Evolutionary conservation across 352 stramenopile species (phyloP).

Genomic region (Pythium rhizo-oryzae): DNA sequence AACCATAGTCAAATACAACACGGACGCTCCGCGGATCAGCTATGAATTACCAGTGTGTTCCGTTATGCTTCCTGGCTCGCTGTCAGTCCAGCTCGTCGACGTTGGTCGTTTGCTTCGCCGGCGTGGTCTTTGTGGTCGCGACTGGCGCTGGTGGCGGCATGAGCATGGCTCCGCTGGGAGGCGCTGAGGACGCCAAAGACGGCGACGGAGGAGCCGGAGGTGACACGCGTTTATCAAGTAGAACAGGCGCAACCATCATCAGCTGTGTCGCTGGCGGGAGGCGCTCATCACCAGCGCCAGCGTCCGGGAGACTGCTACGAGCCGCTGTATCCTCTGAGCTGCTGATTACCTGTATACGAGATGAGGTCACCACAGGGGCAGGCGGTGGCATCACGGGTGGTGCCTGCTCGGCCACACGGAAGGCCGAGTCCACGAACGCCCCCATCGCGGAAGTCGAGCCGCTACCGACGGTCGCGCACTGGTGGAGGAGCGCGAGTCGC

Average conservation of each 20-base stretch:
- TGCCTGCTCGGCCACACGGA: constrained; percentile 26
- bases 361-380: not conserved
- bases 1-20: not conserved
- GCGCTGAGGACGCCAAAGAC: not conserved
- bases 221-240: not conserved
- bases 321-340: not conserved
- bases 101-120: constrained; percentile 36
- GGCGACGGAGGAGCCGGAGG: not conserved
- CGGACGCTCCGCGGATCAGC: not conserved
- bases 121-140: not conserved
- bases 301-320: too few species aligned
- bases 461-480: constrained; percentile 72
- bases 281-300: not conserved
- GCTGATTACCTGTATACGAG: not conserved
- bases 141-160: constrained; percentile 29
- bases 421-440: constrained; percentile 53
- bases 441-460: constrained; percentile 38
- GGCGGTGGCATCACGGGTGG: not conserved
- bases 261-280: constrained; percentile 14
- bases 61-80: not conserved
- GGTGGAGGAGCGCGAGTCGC: constrained; percentile 60
- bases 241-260: not conserved
- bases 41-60: not conserved
- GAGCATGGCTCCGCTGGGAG: not conserved
- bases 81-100: constrained; percentile 55